Base-by-base conservation (phyloP, 257 asterid genomes). In the Asclepias syriaca region DNA sequence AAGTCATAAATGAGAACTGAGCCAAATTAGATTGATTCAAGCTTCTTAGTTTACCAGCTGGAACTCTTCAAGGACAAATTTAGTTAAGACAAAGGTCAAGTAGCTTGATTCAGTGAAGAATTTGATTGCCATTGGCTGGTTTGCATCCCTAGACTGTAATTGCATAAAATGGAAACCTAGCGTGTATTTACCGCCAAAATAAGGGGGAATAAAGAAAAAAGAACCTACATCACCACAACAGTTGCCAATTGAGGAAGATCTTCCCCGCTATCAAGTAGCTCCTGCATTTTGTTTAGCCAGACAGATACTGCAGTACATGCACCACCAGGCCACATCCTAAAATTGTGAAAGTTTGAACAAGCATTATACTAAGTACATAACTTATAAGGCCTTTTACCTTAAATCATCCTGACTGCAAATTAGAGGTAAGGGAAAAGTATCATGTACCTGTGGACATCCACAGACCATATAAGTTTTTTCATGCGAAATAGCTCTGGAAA, bases 311-410 rank as follows among this genome's bases (percentile, higher is more conserved):
- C 98, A 12, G 94, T 82, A 84, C 98, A 89, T 18, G 97, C 97
- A 65, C 90, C 97, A 18, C 94, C 96, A 24, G 96, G 96, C 98
- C 98, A 90, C 96, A 93, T 84, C 82, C 98, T 93, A 78, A 76
- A 70, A 73, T 45, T 66, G 60, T 75, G 39, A 66, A 80, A 78
- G 27, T 65, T 50, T 66, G 18, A 24, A 72, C 58, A 74, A 81
- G 49, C 70, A 75, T 54, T 8, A 14, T 55, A 12, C 56, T 48
- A 24, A 73, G 60, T 60, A 46, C 59, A 60, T 53, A 71, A 34
- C 39, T 48, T 2, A 74, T 40, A 39, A 54, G 57, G 34, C 12
- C 29, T 72, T 57, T 76, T 57, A 37, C 14, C 5, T 53, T 46
- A 13, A 29, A 39, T 14, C 50, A 22, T 18, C 32, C 48, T 32